These are phyloP conservation scores for Lepiota venenata DNA, from an alignment of 768 basidiomycete genomes.

Conservation along the genomic window DNA sequence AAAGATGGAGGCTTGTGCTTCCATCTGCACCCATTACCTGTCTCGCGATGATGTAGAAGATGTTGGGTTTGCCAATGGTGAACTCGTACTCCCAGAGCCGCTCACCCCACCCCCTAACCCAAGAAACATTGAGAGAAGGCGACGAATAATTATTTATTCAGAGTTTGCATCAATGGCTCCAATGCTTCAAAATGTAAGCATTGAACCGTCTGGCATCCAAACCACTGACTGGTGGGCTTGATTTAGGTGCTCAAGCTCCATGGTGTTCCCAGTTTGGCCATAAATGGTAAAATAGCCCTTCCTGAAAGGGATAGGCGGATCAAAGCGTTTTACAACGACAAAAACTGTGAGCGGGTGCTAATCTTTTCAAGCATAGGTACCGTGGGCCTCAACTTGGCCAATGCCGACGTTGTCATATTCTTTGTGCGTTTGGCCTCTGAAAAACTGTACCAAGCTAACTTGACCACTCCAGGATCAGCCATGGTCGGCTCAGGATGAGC, in stretches of 20 bases:
- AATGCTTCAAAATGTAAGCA: slow-evolving; percentile 17
- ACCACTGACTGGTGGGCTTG: too few species aligned
- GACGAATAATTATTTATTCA: slow-evolving; percentile 12
- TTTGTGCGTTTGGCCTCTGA: slow-evolving; percentile 1
- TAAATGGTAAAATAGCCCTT: too few species aligned
- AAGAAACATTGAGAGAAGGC: not conserved
- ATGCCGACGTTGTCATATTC: slow-evolving; percentile 2
- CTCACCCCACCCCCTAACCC: not conserved
- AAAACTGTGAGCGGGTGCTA: not conserved
- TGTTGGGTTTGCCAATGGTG: not conserved
- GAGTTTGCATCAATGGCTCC: slow-evolving; percentile 17
- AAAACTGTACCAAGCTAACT: too few species aligned
- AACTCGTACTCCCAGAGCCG: not conserved
- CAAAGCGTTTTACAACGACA: too few species aligned
- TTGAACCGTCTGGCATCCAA: too few species aligned
- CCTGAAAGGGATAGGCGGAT: too few species aligned
- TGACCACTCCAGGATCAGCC: too few species aligned
- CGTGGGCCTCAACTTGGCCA: slow-evolving; percentile 1
- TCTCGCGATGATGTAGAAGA: not conserved
- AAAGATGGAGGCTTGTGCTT: slow-evolving; percentile 14
- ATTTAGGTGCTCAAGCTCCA: too few species aligned
- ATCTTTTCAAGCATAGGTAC: slow-evolving; percentile 9
- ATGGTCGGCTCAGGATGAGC: too few species aligned
- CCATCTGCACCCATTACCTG: slow-evolving; percentile 3
- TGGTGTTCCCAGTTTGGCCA: too few species aligned